Evolutionary conservation across 2,329 filamentous ascomycete genomes (phyloP).

Genomic region (Ceratocystis ficicola): DNA sequence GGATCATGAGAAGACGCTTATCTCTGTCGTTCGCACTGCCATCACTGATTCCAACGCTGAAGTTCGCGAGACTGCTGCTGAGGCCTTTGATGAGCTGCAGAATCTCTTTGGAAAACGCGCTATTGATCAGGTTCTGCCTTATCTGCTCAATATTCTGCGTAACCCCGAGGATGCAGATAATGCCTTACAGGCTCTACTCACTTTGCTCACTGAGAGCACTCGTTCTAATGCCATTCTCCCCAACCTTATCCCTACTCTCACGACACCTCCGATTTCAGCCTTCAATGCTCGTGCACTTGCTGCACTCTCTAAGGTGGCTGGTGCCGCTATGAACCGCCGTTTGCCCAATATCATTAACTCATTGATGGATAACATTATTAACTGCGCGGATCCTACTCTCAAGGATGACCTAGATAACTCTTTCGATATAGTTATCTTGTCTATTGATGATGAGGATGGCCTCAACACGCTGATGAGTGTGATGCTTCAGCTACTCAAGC

Average conservation of each 20-base stretch:
- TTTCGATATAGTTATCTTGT: conserved; percentile 80
- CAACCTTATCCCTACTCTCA: conserved; percentile 86
- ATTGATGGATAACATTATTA: conserved; percentile 84
- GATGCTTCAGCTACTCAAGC: conserved; percentile 74
- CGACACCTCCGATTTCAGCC: conserved; percentile 75
- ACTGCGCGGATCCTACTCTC: conserved; percentile 60
- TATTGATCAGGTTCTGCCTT: conserved; percentile 87
- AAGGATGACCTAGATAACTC: conserved; percentile 61
- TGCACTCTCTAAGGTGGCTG: conserved; percentile 83
- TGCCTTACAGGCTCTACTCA: conserved; percentile 81
- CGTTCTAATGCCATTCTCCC: conserved; percentile 93
- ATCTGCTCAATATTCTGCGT: conserved; percentile 78
- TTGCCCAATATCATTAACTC: conserved; percentile 84
- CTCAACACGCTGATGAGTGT: conserved; percentile 93
- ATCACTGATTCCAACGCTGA: conserved; percentile 81
- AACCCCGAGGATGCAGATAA: conserved; percentile 81
- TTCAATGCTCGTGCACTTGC: conserved; percentile 94
- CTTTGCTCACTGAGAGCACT: conserved; percentile 82
- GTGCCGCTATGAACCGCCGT: conserved; percentile 78
- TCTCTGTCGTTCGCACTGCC: conserved; percentile 84
- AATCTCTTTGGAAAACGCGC: conserved; percentile 87
- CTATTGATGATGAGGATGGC: conserved; percentile 91
- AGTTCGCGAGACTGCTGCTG: conserved; percentile 87
- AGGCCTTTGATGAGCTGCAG: conserved; percentile 92
- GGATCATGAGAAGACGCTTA: conserved; percentile 88